Conservation (phyloP, 1,284 basidiomycete species). For the Trametes sp. region DNA sequence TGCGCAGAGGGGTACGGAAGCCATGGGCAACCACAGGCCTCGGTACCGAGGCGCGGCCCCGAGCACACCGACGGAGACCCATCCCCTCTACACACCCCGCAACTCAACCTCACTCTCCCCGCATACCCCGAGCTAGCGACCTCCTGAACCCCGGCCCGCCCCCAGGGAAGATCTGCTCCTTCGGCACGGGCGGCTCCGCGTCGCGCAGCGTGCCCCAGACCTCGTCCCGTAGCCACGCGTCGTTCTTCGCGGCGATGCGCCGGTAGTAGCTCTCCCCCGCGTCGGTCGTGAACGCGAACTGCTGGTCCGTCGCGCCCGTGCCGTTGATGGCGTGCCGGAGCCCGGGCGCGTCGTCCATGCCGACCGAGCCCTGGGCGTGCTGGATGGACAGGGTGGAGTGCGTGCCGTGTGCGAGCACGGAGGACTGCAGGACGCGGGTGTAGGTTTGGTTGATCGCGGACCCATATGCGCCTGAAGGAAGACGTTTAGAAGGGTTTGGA, state of each 20-base stretch:
- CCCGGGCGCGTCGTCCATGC: slow-evolving; percentile 49
- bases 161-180: slow-evolving; percentile 42
- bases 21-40: not conserved
- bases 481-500: slow-evolving; percentile 19
- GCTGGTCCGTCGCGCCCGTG: slow-evolving; percentile 46
- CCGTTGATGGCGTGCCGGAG: slow-evolving; percentile 49
- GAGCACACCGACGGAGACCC: not conserved
- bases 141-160: slow-evolving; percentile 46
- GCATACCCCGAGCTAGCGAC: not conserved
- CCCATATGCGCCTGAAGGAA: slow-evolving; percentile 43
- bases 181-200: slow-evolving; percentile 44
- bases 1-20: not conserved
- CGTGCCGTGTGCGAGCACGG: slow-evolving; percentile 36
- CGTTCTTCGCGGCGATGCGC: slow-evolving; percentile 46
- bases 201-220: slow-evolving; percentile 47
- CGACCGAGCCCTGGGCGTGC: slow-evolving; percentile 45
- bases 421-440: slow-evolving; percentile 43
- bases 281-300: slow-evolving; percentile 45
- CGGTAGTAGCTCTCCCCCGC: slow-evolving; percentile 46
- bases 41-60: not conserved
- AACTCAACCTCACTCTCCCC: slow-evolving; percentile 4
- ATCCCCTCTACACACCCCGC: not conserved
- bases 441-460: slow-evolving; percentile 47
- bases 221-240: slow-evolving; percentile 46
- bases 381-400: slow-evolving; percentile 43